These are phyloP conservation scores for Paraconiothyrium brasiliense DNA, from an alignment of 2,329 filamentous ascomycete genomes.

Conservation along the genomic window DNA sequence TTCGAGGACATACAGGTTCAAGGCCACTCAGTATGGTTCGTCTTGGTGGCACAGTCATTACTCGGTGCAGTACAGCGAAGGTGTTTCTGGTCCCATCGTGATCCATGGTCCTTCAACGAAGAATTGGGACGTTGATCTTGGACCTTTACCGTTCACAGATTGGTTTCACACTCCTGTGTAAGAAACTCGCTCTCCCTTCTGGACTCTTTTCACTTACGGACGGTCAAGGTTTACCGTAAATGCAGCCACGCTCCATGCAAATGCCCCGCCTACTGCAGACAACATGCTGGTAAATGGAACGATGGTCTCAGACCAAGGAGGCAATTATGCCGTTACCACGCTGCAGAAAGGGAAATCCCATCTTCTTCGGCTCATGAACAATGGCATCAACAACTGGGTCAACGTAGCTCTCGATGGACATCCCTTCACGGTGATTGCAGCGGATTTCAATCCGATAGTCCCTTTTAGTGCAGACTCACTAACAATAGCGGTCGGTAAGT, in stretches of 20 bases:
- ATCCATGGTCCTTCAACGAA: conserved; percentile 51
- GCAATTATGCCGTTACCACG: conserved; percentile 44
- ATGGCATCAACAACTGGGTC: conserved; percentile 49
- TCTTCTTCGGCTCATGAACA: conserved; percentile 56
- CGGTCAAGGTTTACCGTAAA: conserved; percentile 40
- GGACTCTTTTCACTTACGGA: conserved; percentile 9
- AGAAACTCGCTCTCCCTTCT: conserved; percentile 8
- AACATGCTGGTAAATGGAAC: conserved; percentile 64
- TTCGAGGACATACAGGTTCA: conserved; percentile 45
- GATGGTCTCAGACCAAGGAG: conserved; percentile 52
- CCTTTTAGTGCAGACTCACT: conserved; percentile 51
- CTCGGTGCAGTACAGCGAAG: conserved; percentile 46
- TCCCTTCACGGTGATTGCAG: conserved; percentile 54
- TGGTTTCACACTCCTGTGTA: conserved; percentile 45
- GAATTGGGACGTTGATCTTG: conserved; percentile 53
- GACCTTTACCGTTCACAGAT: conserved; percentile 52
- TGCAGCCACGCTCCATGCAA: conserved; percentile 48
- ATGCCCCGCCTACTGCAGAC: conserved; percentile 56
- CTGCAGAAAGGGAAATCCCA: conserved; percentile 54
- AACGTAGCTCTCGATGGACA: conserved; percentile 53
- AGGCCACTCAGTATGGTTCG: conserved; percentile 48
- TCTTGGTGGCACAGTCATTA: conserved; percentile 47
- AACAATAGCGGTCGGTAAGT: conserved; percentile 48
- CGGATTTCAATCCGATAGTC: conserved; percentile 56
- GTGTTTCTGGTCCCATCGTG: conserved; percentile 50